Evolutionary conservation across 495 filamentous ascomycete genomes (phyloP), one percentile per base, ranked within the genome.

Genomic region (Penicillium paradoxum): DNA sequence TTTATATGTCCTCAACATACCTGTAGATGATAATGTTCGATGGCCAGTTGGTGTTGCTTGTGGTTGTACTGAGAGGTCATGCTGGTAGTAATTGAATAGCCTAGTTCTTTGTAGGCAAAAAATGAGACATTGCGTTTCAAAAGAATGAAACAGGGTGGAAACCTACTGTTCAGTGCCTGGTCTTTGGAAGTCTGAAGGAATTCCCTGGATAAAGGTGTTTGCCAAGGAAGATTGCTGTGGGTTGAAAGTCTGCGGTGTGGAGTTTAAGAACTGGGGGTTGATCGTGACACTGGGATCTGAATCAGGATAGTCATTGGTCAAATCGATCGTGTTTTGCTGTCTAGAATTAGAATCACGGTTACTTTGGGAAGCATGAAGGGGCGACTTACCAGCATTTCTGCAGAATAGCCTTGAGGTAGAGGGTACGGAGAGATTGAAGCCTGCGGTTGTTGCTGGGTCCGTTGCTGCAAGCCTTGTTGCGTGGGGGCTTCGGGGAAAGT

Each of bases 181-280:
- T 21, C 54, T 51, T 7, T 69, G 56, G 43, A 66, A 69, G 1
- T 63, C 65, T 1, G 66, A 38, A 9, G 64, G 62, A 4, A 60
- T 65, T 40, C 58, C 46, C 27, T 69, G 73, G n/a, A 70, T 36
- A 34, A 66, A 69, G 32, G 59, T 60, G 50, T 64, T 65, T 4
- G 63, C 53, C 5, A 65, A 43, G 5, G 59, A 21, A 18, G 55
- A 49, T 7, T 59, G 59, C 18, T 54, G 51, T 36, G 33, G 42
- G 27, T 33, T 60, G 19, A 57, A 49, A 17, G 59, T 46, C 51
- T 65, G 63, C 24, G 41, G 25, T 25, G 61, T 24, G 11, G 66
- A 45, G 27, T 63, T 65, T 0, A 75, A 61, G 48, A 66, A 77
- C 21, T 68, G 67, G 0, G 74, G 74, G 40, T 77, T 69, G 48